Conservation (phyloP, 2,329 filamentous ascomycete species). For the Alternaria sp. region DNA sequence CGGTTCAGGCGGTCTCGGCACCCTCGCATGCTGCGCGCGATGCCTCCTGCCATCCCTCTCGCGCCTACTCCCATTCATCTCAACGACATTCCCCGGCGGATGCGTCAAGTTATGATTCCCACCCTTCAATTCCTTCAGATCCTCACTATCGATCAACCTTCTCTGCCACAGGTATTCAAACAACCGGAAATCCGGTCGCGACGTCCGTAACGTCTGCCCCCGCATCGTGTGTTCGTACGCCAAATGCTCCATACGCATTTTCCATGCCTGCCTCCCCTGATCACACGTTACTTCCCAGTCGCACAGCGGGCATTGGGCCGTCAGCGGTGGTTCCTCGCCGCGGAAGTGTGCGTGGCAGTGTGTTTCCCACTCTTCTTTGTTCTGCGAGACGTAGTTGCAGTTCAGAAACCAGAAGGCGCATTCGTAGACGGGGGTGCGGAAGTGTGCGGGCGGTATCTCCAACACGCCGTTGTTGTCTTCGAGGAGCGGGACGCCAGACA, state of each 20-base stretch:
- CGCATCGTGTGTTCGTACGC: constrained; percentile 29
- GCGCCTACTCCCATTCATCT: constrained; percentile 16
- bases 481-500: constrained; percentile 30
- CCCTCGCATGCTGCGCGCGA: constrained; percentile 21
- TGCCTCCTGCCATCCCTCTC: constrained; percentile 14
- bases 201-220: constrained; percentile 31
- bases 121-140: constrained; percentile 42
- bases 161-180: constrained; percentile 41
- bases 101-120: constrained; percentile 36
- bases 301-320: constrained; percentile 42
- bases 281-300: constrained; percentile 26
- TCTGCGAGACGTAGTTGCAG: constrained; percentile 31
- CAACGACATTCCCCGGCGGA: constrained; percentile 27
- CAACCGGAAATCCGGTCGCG: constrained; percentile 38
- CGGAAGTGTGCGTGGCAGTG: constrained; percentile 45
- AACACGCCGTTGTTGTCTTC: constrained; percentile 40
- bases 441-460: constrained; percentile 16
- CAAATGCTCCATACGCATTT: constrained; percentile 37
- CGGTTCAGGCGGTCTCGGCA: constrained; percentile 1
- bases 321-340: constrained; percentile 39
- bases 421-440: constrained; percentile 28
- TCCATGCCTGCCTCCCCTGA: constrained; percentile 31
- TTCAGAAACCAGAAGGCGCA: constrained; percentile 46
- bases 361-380: constrained; percentile 35
- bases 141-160: constrained; percentile 39